Base-by-base conservation (phyloP, 2,329 filamentous ascomycete species). In the Aspergillus sp. region DNA sequence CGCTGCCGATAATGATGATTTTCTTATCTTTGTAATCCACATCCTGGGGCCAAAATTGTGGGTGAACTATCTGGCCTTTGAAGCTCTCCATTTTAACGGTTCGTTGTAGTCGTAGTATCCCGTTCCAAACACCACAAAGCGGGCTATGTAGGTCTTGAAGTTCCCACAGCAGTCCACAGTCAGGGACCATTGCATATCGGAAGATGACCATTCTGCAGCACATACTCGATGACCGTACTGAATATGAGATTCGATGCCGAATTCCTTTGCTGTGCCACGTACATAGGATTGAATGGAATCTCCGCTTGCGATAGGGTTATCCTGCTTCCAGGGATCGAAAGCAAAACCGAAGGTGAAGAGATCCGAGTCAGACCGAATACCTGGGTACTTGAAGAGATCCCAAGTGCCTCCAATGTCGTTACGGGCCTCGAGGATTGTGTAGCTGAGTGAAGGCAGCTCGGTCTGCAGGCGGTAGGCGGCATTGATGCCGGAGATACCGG, bases 341-440 rank as follows among this genome's bases (percentile, higher is more conserved):
- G 82, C 73, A 64, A 91, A 91, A 17, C 83, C 83, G 59, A 86
- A 87, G 0, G 83, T 86, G 62, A 80, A 81, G 6, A 87, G 75
- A 65, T 87, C 84, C 0, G 83, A 85, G 60, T 87, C 83, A 2
- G 85, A 86, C 45, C 85, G 78, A 61, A 90, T 87, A 6, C 90
- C 88, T 0, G 89, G 89, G 64, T 91, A 93, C 39, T 81, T 83
- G 76, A 91, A 93, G 2, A 92, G 75, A 65, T 89, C 86, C 90
- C 90, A 93, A 0, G 90, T 93, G 1, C 90, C 90, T 1, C 90
- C 90, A 5, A 93, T 78, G 26, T 79, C 75, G 49, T 81, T 77
- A 34, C 90, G 85, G 2, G 80, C 81, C 71, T 93, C 90, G 15
- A 93, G 80, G 24, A 93, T 83, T 11, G 83, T 80, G 68, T 89